Percentiles rank a stretch among this genome's conserved stretches.
These are phyloP conservation scores for Heritiera fomes DNA, from an alignment of 345 rosid species.

Conservation along the genomic window DNA sequence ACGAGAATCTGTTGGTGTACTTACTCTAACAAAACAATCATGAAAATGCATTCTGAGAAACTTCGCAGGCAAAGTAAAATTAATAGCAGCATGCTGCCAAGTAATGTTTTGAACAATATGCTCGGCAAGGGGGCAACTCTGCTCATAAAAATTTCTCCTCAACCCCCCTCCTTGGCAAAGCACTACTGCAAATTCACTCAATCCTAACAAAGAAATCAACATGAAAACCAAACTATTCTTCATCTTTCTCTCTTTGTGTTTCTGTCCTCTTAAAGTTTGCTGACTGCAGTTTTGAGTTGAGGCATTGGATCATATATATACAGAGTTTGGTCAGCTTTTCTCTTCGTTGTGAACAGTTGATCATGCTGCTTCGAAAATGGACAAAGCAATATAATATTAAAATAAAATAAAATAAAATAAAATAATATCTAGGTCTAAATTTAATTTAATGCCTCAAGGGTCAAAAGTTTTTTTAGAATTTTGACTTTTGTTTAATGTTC, in stretches of 20 bases:
- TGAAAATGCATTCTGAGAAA: constrained; percentile 65
- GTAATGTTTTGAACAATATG: constrained; percentile 36
- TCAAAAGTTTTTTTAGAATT: neutral
- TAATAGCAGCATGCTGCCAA: constrained; percentile 32
- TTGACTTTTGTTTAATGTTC: neutral
- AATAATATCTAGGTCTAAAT: neutral
- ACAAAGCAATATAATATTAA: neutral
- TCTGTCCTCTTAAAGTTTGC: neutral
- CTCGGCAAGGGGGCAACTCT: constrained; percentile 43
- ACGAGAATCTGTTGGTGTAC: neutral
- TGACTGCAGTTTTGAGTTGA: neutral
- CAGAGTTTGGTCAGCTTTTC: neutral
- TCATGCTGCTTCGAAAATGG: neutral
- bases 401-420: neutral
- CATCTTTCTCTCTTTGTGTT: constrained; percentile 6
- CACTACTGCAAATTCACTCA: neutral
- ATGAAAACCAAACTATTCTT: constrained; percentile 18
- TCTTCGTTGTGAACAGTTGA: neutral
- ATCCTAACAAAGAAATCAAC: constrained; percentile 22
- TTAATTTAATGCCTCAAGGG: neutral
- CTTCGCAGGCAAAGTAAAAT: constrained; percentile 46
- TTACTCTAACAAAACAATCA: constrained; percentile 66
- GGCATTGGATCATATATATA: neutral
- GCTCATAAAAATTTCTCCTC: constrained; percentile 38
- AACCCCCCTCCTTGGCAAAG: constrained; percentile 30